Conservation (phyloP, 2,329 filamentous ascomycete species). For the Aureobasidium sp. region DNA sequence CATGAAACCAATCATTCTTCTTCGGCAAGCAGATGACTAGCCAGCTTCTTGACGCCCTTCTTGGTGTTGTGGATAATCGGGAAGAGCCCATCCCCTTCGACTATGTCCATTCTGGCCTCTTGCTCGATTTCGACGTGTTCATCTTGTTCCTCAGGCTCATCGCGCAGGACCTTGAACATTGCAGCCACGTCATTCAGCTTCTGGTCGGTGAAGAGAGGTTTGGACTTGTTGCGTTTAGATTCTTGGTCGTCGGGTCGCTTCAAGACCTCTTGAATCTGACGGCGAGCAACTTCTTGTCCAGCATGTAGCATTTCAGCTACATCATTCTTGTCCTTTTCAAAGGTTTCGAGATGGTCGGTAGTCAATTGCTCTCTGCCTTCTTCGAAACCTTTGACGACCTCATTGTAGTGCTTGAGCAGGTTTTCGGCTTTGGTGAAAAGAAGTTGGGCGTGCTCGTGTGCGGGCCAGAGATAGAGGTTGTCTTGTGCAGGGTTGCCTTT, state of each 20-base stretch:
- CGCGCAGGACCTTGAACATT: conserved; percentile 19
- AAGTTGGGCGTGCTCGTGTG: background rate
- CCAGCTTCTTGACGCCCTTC: conserved; percentile 14
- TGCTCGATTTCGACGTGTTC: conserved; percentile 14
- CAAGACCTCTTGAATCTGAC: background rate
- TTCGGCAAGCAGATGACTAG: background rate
- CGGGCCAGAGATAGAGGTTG: background rate
- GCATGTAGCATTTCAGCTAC: background rate
- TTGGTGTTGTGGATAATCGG: background rate
- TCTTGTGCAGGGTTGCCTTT: background rate
- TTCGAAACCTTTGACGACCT: background rate
- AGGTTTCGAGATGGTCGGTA: background rate
- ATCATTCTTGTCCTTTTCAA: conserved; percentile 12
- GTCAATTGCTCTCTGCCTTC: background rate
- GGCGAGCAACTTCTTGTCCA: conserved; percentile 4
- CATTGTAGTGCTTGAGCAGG: background rate
- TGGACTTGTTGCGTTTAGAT: conserved; percentile 21
- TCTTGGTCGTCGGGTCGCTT: background rate
- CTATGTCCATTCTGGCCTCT: background rate
- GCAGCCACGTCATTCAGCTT: conserved; percentile 27
- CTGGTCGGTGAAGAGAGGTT: conserved; percentile 17
- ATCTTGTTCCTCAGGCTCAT: conserved; percentile 24
- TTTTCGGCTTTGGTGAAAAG: background rate
- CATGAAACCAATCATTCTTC: background rate
- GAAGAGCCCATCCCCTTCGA: background rate